These are phyloP conservation scores for Phyllosticta citribraziliensis DNA, from an alignment of 2,329 filamentous ascomycete species.

Conservation along the genomic window DNA sequence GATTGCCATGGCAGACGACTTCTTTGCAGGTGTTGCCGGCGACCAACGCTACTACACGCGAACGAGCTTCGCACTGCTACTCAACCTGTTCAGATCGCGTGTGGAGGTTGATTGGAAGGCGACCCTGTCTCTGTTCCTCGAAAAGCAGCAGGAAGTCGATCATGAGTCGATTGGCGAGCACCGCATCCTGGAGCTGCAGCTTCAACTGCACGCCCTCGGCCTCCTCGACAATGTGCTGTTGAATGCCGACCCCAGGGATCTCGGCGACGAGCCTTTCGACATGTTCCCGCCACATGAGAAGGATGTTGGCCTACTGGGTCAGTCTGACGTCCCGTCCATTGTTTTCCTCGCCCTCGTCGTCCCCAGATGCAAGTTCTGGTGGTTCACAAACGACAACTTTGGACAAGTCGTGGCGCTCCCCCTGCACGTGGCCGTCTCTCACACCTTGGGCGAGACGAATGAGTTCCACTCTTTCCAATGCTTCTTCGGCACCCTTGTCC, in stretches of 20 bases:
- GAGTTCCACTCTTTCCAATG: conserved; percentile 1
- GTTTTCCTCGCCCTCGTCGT: not conserved
- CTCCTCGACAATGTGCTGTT: not conserved
- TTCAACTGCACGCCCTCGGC: not conserved
- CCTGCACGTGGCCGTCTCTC: not conserved
- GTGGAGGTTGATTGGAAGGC: not conserved
- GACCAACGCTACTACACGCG: conserved; percentile 1
- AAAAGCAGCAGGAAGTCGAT: not conserved
- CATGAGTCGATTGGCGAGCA: not conserved
- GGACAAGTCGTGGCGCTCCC: not conserved
- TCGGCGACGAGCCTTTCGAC: not conserved
- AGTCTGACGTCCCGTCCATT: not conserved
- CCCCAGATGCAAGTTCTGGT: not conserved
- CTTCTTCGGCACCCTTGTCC: not conserved
- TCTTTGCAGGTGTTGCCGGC: not conserved
- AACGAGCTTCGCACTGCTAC: not conserved
- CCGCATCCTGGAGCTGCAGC: not conserved
- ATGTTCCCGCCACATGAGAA: not conserved
- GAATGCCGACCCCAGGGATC: not conserved
- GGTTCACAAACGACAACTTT: not conserved
- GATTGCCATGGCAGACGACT: not conserved
- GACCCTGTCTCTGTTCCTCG: not conserved
- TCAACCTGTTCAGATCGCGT: not conserved
- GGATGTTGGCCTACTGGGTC: not conserved
- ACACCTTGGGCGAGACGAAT: not conserved